Conservation (phyloP, 73 alveolate genomes). For the Paramecium tetraurelia region DNA sequence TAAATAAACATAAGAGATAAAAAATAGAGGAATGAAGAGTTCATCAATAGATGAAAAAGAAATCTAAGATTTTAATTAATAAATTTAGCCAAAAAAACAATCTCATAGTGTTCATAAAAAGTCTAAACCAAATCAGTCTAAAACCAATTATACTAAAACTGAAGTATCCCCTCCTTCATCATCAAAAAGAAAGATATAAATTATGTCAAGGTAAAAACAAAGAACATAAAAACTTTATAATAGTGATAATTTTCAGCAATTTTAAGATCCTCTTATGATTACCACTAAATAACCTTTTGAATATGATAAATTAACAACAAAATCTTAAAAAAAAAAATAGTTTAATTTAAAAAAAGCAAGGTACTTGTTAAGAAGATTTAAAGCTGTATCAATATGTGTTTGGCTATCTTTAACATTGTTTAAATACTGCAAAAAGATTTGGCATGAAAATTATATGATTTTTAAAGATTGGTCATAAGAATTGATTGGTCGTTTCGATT, state of each 20-base stretch:
- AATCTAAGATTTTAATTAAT: not conserved
- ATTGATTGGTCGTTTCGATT: not conserved
- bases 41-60: not conserved
- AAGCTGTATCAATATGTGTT: not conserved
- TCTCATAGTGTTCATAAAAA: not conserved
- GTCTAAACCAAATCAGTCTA: not conserved
- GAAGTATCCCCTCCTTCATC: not conserved
- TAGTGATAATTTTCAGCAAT: not conserved
- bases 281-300: not conserved
- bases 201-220: not conserved
- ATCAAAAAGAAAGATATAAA: not conserved
- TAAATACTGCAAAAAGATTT: not conserved
- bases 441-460: not conserved
- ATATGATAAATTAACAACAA: not conserved
- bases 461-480: slow-evolving; percentile 19
- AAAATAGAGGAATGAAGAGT: not conserved
- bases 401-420: not conserved
- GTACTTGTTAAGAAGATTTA: not conserved
- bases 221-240: not conserved
- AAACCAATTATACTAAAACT: not conserved
- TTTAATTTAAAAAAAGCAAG: not conserved
- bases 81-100: not conserved
- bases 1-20: not conserved
- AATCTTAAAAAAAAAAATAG: not conserved
- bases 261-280: not conserved